A percentile compares a stretch with the other conserved stretches of the same genome.
Conservation (phyloP, 495 filamentous ascomycete genomes). For the Aspergillus kassunensis region DNA sequence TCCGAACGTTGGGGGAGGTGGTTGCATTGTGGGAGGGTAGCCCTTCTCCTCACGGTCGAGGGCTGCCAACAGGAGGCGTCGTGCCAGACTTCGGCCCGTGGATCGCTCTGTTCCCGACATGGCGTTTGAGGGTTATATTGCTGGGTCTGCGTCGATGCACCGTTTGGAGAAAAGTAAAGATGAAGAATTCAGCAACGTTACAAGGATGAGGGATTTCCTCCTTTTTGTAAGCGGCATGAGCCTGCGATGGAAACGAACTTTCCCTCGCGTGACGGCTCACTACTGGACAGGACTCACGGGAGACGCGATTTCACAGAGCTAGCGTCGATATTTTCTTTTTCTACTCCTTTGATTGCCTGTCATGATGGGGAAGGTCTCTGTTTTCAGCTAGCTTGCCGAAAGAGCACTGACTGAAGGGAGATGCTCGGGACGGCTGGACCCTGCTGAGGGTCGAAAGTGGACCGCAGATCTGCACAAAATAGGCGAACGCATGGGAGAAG, state of each 20-base stretch:
- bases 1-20: neutral
- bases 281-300: too few relatives aligned
- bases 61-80: slow-evolving; percentile 14
- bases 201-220: neutral
- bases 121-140: neutral
- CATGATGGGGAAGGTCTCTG: neutral
- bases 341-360: neutral
- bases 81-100: slow-evolving; percentile 12
- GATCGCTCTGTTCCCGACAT: slow-evolving; percentile 4
- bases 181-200: neutral
- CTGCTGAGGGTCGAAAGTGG: slow-evolving; percentile 3
- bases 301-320: neutral
- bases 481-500: neutral
- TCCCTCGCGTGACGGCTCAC: slow-evolving; percentile 3
- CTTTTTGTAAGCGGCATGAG: neutral
- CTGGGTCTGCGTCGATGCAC: neutral
- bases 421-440: slow-evolving; percentile 13
- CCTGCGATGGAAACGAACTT: neutral
- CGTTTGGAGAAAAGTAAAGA: neutral
- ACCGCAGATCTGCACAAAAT: slow-evolving; percentile 10
- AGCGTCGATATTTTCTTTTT: neutral
- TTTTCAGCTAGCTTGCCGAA: slow-evolving; percentile 1
- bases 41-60: slow-evolving; percentile 14
- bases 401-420: neutral
- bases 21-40: slow-evolving; percentile 7